Evolutionary conservation across 768 basidiomycete species (phyloP).

Genomic region (Leucocoprinus birnbaumii): DNA sequence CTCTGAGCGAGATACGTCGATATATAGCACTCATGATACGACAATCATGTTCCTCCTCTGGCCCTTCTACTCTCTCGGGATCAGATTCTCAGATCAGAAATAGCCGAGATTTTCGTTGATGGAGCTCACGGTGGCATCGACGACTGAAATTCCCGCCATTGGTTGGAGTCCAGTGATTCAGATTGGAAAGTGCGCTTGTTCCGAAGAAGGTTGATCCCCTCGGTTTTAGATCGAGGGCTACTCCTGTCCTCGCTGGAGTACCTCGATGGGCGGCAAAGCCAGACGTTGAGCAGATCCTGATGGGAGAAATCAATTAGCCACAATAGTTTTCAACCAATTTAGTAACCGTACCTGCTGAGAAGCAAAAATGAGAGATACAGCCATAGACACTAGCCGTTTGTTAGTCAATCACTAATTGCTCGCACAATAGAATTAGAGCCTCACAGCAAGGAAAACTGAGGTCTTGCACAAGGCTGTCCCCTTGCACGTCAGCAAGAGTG

Average conservation of each 20-base stretch:
- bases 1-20: too few species aligned
- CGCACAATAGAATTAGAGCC: neutral
- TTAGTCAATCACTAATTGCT: neutral
- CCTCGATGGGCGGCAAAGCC: neutral
- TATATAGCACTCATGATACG: too few species aligned
- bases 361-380: slow-evolving; percentile 4
- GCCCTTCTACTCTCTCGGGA: too few species aligned
- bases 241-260: neutral
- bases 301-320: neutral
- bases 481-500: neutral
- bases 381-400: slow-evolving; percentile 3
- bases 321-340: too few species aligned
- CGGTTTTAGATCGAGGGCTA: neutral
- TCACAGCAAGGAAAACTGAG: slow-evolving; percentile 9
- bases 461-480: neutral
- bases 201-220: neutral
- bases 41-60: too few species aligned
- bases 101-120: too few species aligned
- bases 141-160: too few species aligned
- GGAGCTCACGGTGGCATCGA: too few species aligned
- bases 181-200: neutral
- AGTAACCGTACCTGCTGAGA: neutral
- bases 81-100: too few species aligned
- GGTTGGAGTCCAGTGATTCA: neutral
- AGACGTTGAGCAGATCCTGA: slow-evolving; percentile 1